Evolutionary conservation across 2,329 filamentous ascomycete genomes (phyloP), one percentile per base, ranked within the genome.

Genomic region (Septoria linicola): DNA sequence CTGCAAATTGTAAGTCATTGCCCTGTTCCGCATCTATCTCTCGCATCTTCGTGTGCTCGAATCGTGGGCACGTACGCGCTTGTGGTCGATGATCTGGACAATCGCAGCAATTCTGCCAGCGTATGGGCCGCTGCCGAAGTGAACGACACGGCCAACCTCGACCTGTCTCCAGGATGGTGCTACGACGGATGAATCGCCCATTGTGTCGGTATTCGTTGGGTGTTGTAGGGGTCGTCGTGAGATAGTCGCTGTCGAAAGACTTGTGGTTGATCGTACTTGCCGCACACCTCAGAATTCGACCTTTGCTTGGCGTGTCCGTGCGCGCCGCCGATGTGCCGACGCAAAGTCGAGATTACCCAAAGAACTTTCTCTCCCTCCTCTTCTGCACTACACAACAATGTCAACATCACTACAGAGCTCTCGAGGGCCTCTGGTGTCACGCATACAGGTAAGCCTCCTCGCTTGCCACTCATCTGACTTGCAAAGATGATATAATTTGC

Each of bases 31-130:
- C 35, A 40, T 40, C 31, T 19, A 42, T 40, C 14, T 36, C 31
- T 40, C 51, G 42, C 51, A 37, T 51, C 48, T 35, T 50, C 19
- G 13, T 17, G 51, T 49, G 11, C 32, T 32, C 36, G 31, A 19
- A 41, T 20, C 39, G 31, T 39, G 37, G 19, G 52, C 19, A 89
- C 93, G 74, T 95, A 99, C 93, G 80, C 93, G 90, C 85, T 96
- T 96, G 87, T 99, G 92, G 80, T 99, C 93, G 80, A 99, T 93
- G 78, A 99, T 97, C 85, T 99, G 92, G 78, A 96, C 90, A 72
- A 99, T 92, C 70, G 85, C 80, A 70, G 91, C 95, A 69, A 97
- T 84, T 75, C 88, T 88, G 80, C 91, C 91, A 67, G 80, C 79
- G 80, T 79, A 88, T 68, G 85, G 84, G 72, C 90, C 87, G 73